Conservation (phyloP, 1,284 basidiomycete species). For the Ustilago trichophora region DNA sequence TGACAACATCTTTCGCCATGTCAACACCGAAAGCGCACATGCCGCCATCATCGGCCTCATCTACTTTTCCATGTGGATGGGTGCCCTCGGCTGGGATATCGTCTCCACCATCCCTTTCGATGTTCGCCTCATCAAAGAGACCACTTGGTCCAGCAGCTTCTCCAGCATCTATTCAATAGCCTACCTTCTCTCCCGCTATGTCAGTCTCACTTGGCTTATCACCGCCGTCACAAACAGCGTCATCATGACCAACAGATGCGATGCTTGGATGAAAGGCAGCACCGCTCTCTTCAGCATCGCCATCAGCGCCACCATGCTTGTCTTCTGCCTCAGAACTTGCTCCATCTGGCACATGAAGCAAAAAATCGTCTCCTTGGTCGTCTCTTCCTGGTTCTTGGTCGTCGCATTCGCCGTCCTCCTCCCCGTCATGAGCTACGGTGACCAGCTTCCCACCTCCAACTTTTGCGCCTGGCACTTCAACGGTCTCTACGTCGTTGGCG, state of each 20-base stretch:
- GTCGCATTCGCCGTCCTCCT: slow-evolving; percentile 43
- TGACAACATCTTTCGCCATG: slow-evolving; percentile 50
- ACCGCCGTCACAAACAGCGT: slow-evolving; percentile 48
- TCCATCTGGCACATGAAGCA: slow-evolving; percentile 54
- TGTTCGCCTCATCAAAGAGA: slow-evolving; percentile 44
- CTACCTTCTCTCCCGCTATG: slow-evolving; percentile 52
- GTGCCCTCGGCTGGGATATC: slow-evolving; percentile 59
- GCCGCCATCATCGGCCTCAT: slow-evolving; percentile 48
- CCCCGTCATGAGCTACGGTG: slow-evolving; percentile 32
- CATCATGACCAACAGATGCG: slow-evolving; percentile 41
- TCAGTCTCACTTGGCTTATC: slow-evolving; percentile 51
- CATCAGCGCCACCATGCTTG: slow-evolving; percentile 52
- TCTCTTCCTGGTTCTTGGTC: slow-evolving; percentile 46
- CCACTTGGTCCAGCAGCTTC: slow-evolving; percentile 46
- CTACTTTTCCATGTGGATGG: slow-evolving; percentile 58
- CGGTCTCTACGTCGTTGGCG: slow-evolving; percentile 40
- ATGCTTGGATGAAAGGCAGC: slow-evolving; percentile 37
- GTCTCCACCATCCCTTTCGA: slow-evolving; percentile 53
- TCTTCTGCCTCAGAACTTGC: slow-evolving; percentile 55
- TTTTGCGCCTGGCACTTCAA: slow-evolving; percentile 51
- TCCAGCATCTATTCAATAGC: slow-evolving; percentile 52
- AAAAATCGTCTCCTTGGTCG: slow-evolving; percentile 40
- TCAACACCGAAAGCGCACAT: slow-evolving; percentile 33
- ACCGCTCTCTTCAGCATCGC: slow-evolving; percentile 47
- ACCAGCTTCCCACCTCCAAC: slow-evolving; percentile 36